Conservation (phyloP, 208 protist species). For the Acanthamoeba culbertsoni region DNA sequence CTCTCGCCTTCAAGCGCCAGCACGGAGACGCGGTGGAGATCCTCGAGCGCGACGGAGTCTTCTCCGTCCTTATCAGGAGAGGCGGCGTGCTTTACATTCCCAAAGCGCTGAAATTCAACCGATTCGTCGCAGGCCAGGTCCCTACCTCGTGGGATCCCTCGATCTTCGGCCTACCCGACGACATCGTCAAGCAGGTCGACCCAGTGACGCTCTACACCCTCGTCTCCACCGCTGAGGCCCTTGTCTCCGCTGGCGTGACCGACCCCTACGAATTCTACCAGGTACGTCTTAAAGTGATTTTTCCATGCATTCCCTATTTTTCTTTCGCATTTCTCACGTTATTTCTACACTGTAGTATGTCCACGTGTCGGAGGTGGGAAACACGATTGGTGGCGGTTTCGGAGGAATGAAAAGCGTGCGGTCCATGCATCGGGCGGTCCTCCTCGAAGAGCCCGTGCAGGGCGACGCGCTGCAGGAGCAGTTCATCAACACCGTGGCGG, state of each 20-base stretch:
- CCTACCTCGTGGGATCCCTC: constrained; percentile 72
- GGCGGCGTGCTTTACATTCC: constrained; percentile 83
- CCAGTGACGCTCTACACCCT: constrained; percentile 83
- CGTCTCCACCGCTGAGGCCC: constrained; percentile 81
- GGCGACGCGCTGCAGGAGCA: constrained; percentile 81
- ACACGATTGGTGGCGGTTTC: constrained; percentile 81
- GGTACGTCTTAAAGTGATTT: not conserved
- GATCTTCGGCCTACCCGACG: constrained; percentile 68
- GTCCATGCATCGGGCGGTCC: constrained; percentile 75
- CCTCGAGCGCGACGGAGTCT: constrained; percentile 63
- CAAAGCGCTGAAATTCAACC: constrained; percentile 82
- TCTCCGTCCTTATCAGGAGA: constrained; percentile 76
- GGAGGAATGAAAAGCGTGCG: constrained; percentile 79
- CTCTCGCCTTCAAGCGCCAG: constrained; percentile 75
- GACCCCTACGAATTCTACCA: constrained; percentile 88
- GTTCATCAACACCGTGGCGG: constrained; percentile 87
- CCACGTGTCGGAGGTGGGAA: constrained; percentile 84
- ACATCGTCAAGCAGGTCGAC: constrained; percentile 81
- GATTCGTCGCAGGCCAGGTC: constrained; percentile 82
- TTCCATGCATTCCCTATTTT: not conserved
- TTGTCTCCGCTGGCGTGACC: constrained; percentile 78
- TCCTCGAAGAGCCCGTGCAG: constrained; percentile 78
- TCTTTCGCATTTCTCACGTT: not conserved
- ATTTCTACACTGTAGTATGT: constrained; percentile 72
- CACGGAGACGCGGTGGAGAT: constrained; percentile 80